Evolutionary conservation across 2,329 filamentous ascomycete species (phyloP).

Genomic region (Aspergillus ustus): DNA sequence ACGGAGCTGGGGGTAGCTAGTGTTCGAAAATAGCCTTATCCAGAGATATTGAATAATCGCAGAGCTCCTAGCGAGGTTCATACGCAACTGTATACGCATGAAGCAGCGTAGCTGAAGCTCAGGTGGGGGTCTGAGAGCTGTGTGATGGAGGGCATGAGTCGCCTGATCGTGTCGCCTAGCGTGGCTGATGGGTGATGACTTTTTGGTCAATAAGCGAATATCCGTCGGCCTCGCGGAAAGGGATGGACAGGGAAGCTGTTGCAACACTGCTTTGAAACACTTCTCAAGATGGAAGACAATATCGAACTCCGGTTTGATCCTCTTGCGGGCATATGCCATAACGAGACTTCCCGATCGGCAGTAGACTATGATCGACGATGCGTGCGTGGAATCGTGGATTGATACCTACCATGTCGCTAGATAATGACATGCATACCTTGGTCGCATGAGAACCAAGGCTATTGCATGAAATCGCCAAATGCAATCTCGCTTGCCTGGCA

Average conservation of each 20-base stretch:
- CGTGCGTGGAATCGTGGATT: too few species aligned
- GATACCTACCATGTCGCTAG: slow-evolving; percentile 12
- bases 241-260: neutral
- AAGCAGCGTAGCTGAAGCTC: neutral
- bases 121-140: slow-evolving; percentile 9
- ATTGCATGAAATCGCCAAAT: neutral
- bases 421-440: slow-evolving; percentile 4
- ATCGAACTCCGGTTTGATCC: neutral
- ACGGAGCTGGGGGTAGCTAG: neutral
- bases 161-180: slow-evolving; percentile 14
- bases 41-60: neutral
- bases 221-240: neutral
- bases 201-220: neutral
- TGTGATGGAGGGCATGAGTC: slow-evolving; percentile 11
- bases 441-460: neutral
- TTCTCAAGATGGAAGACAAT: neutral
- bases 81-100: neutral
- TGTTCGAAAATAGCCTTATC: neutral
- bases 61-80: neutral
- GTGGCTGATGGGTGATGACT: slow-evolving; percentile 14
- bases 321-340: neutral
- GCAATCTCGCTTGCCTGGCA: neutral
- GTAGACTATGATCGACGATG: neutral
- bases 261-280: neutral
- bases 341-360: neutral